Percentiles rank a stretch among this genome's conserved stretches.
These are phyloP conservation scores for Teratosphaeria zuluensis DNA, from an alignment of 2,329 filamentous ascomycete species.

Conservation along the genomic window DNA sequence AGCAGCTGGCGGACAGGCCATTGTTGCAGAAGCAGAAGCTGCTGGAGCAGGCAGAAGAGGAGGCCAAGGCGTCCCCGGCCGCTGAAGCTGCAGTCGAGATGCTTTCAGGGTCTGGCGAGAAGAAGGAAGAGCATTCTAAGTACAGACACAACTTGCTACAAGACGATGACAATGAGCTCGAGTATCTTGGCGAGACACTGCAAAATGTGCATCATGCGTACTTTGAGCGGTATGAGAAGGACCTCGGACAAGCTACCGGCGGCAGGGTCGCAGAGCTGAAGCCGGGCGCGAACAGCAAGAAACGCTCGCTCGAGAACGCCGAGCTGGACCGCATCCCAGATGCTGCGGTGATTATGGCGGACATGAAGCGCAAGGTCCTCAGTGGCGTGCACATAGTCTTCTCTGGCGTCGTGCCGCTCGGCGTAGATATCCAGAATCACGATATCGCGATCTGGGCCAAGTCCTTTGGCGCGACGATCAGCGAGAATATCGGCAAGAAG, in stretches of 20 bases:
- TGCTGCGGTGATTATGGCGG: constrained; percentile 72
- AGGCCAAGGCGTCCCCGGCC: constrained; percentile 40
- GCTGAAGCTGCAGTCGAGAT: constrained; percentile 37
- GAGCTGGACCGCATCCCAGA: constrained; percentile 63
- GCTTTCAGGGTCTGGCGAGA: constrained; percentile 23
- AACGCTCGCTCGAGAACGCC: constrained; percentile 31
- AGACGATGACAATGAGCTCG: constrained; percentile 78
- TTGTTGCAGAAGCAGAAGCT: constrained; percentile 86
- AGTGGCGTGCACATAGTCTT: constrained; percentile 71
- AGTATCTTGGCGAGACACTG: constrained; percentile 65
- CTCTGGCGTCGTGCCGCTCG: constrained; percentile 80
- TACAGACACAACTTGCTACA: constrained; percentile 68
- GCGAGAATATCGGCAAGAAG: constrained; percentile 43
- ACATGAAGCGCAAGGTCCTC: constrained; percentile 69
- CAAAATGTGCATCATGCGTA: constrained; percentile 67
- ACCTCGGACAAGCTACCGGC: constrained; percentile 27
- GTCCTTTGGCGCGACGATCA: constrained; percentile 69
- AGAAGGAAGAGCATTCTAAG: constrained; percentile 28
- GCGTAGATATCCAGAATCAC: constrained; percentile 59
- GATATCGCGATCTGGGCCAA: constrained; percentile 82
- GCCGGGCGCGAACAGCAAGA: constrained; percentile 42
- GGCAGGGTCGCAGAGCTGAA: constrained; percentile 41
- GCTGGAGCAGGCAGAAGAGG: constrained; percentile 57
- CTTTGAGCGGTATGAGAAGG: constrained; percentile 68
- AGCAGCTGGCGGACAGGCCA: constrained; percentile 80